Evolutionary conservation across 345 rosid genomes (phyloP), one percentile per base, ranked within the genome.

Genomic region (Salix caprea): DNA sequence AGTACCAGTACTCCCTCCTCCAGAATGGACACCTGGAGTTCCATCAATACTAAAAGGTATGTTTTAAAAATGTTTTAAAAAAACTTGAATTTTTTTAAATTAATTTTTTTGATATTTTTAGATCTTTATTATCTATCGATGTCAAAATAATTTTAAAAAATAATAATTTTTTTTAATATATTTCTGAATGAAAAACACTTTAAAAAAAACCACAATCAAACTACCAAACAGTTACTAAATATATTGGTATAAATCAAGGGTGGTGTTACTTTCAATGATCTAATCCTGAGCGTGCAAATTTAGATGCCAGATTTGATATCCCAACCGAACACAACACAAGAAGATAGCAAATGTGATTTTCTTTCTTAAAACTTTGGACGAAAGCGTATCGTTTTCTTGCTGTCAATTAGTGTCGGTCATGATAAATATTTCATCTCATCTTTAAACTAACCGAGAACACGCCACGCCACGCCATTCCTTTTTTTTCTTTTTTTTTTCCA

Each of bases 161-260:
- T 32, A 32, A 32, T 30, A 30, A 26, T 26, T 26, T 26, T 2
- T 32, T 32, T 32, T 32, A 0, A 4, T 32, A 32, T 0, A 4
- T 32, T 32, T 32, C 0, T 4, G 0, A 32, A 4, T 0, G 0
- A 4, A 32, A 32, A 32, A 32, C 1, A 32, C 0, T 32, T 32
- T 32, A 4, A 32, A 32, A 32, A 32, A 5, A 32, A 30, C 32
- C 0, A 30, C 0, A 30, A 30, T 3, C 32, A 30, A 30, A 30
- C 4, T 3, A 30, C 5, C 34, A 32, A 32, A 4, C 34, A 32
- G 2, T 32, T 32, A 32, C 5, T 32, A 10, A 7, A 58, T 40
- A 10, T 4, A 58, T 1, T 9, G 11, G 28, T 4, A n/a, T 58
- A 10, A 23, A 23, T 58, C 4, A n/a, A 58, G 6, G 23, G 15